Evolutionary conservation across 352 stramenopile species (phyloP), one percentile per base, ranked within the genome.

Genomic region (Blastocystis hominis): DNA sequence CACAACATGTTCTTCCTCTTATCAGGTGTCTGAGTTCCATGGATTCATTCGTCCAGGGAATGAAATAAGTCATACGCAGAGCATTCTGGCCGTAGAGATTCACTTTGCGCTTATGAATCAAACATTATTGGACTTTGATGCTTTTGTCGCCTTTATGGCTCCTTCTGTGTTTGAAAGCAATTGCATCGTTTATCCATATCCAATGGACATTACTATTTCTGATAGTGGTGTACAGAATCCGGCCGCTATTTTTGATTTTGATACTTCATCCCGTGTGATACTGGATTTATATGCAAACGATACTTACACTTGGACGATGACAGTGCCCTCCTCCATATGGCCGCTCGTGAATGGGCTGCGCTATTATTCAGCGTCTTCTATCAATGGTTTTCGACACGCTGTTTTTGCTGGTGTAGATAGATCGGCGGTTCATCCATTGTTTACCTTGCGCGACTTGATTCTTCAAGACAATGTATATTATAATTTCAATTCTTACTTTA

Each of bases 31-130:
- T 9, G 53, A 47, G 5, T 53, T 46, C 20, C 72, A 24, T 30
- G 72, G 72, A 2, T 15, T 84, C 13, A 20, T 84, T 15, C 72
- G 72, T 13, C 68, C 72, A 30, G 54, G 44, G n/a, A 15, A 17
- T 1, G 62, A 47, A 30, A 53, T 53, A 7, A 30, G 62, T n/a
- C 36, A 20, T 30, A 44, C 53, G 20, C 24, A 68, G 40, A 54
- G 20, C n/a, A 36, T 84, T 63, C 36, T 84, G 24, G 72, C 72
- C 4, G 50, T 84, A 4, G 72, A 84, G 56, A 30, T 53, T 34
- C 66, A 77, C 36, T 77, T 77, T 24, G 34, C 66, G 50, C 3
- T 9, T 13, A 34, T 10, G 50, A 38, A 3, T 56, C 20, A 55
- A 34, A 44, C 34, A 30, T 9, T 30, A 44, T 20, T 77, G 13